Base-by-base conservation (phyloP, 495 filamentous ascomycete genomes). In the Chaetomium tenue region DNA sequence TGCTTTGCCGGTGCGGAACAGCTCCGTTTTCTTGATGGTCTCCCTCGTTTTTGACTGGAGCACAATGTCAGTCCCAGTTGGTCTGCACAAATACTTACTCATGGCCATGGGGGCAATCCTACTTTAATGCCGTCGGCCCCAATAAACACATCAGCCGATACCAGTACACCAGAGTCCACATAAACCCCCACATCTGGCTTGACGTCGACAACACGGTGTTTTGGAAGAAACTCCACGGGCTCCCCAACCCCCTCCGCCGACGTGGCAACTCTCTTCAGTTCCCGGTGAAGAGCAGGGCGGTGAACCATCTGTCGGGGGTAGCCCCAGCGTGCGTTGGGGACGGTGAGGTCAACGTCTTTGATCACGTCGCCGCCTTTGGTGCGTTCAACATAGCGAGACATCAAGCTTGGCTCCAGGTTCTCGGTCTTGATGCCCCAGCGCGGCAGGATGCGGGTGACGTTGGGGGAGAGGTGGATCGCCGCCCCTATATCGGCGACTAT, bases 401-500 rank as follows among this genome's bases (percentile, higher is more conserved):
- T 75, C 3, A 51, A 26, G 53, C 64, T 69, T 0, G 71, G 75
- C 2, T 76, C 76, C 55, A 75, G 73, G 0, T 68, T 58, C 51
- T 79, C 75, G 18, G 71, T 73, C 1, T 66, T 23, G 33, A 78
- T 78, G 5, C 81, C 82, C 42, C 81, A 75, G 51, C 73, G 72
- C 5, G 66, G 71, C 33, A 86, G 67, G 15, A 83, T 75, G 2
- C 77, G 77, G 62, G 83, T 84, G 6, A 80, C 74, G 68, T 85
- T 86, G n/a, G 84, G 81, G 0, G 79, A 78, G 18, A 86, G 61
- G 70, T 85, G 81, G 44, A 85, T 77, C 0, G 83, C 83, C 50
- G 83, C 83, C 0, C 84, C 84, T n/a, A 76, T 64, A 64, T 86
- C 84, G 57, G 76, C 80, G n/a, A 77, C 76, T 50, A 84, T 80